Evolutionary conservation across 257 asterid genomes (phyloP).

Genomic region (Parsonsia alboflavescens): DNA sequence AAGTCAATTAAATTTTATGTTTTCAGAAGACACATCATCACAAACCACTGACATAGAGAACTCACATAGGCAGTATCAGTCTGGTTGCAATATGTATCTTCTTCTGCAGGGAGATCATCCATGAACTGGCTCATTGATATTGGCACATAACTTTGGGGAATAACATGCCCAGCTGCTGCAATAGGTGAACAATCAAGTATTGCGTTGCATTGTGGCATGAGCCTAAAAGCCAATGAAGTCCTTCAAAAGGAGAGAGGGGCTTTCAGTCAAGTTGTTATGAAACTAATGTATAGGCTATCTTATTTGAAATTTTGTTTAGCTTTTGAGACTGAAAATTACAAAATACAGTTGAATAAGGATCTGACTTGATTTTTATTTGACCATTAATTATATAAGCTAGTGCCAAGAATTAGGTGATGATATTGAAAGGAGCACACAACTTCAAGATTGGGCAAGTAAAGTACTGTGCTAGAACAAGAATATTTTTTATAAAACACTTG

Average conservation of each 20-base stretch:
- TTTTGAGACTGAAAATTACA: not conserved
- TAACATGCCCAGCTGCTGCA: constrained; percentile 89
- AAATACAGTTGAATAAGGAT: not conserved
- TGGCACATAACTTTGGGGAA: constrained; percentile 82
- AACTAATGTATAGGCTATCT: constrained; percentile 1
- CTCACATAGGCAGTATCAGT: constrained; percentile 66
- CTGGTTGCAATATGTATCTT: constrained; percentile 52
- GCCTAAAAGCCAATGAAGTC: constrained; percentile 82
- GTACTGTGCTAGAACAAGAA: not conserved
- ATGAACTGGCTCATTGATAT: constrained; percentile 88
- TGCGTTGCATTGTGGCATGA: constrained; percentile 94
- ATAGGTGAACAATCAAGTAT: constrained; percentile 77
- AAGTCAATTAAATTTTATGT: not conserved
- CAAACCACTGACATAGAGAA: constrained; percentile 16
- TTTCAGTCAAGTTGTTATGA: constrained; percentile 12
- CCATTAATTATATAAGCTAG: too few species aligned
- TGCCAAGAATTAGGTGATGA: too few species aligned
- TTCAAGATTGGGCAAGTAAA: not conserved
- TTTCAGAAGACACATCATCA: not conserved
- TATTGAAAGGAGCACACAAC: too few species aligned
- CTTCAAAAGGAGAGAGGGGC: constrained; percentile 45
- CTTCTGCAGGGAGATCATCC: constrained; percentile 90
- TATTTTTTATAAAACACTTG: not conserved
- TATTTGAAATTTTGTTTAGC: not conserved
- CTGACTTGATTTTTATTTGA: not conserved